Evolutionary conservation across 2,329 filamentous ascomycete species (phyloP).

Genomic region (Penicillium olsonii): DNA sequence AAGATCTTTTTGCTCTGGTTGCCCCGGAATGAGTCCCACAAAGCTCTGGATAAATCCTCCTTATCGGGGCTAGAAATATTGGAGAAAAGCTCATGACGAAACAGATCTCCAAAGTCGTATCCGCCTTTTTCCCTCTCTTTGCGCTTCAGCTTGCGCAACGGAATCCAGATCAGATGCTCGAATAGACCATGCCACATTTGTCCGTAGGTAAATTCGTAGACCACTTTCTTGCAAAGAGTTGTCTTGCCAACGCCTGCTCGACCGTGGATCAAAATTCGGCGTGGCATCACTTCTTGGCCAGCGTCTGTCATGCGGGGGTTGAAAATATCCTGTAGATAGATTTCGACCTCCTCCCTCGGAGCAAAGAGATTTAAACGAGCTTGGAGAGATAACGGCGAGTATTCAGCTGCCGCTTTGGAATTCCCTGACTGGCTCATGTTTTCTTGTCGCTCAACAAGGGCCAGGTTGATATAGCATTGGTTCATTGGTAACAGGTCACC

Average conservation of each 20-base stretch:
- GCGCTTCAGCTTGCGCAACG: constrained; percentile 37
- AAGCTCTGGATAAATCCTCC: too few relatives aligned
- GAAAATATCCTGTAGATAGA: constrained; percentile 6
- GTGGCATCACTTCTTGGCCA: constrained; percentile 36
- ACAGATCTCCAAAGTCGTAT: background rate
- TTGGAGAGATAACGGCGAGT: too few relatives aligned
- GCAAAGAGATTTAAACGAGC: constrained; percentile 8
- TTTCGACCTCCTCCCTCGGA: constrained; percentile 18
- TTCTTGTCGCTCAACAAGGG: constrained; percentile 35
- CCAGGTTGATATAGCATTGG: constrained; percentile 46
- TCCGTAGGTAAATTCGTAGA: constrained; percentile 35
- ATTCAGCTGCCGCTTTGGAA: too few relatives aligned
- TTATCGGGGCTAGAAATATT: background rate
- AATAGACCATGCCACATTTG: constrained; percentile 32
- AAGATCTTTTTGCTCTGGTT: background rate
- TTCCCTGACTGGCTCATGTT: constrained; percentile 6
- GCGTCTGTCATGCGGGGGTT: background rate
- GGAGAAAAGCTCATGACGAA: background rate
- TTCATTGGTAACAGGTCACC: constrained; percentile 36
- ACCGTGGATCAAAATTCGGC: constrained; percentile 43
- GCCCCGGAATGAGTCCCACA: too few relatives aligned
- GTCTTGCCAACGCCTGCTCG: constrained; percentile 45
- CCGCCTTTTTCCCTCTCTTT: background rate
- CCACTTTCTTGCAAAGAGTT: constrained; percentile 47
- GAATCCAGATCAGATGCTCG: constrained; percentile 45